These are phyloP conservation scores for Stemphylium beticola DNA, from an alignment of 2,329 filamentous ascomycete species.

Conservation along the genomic window DNA sequence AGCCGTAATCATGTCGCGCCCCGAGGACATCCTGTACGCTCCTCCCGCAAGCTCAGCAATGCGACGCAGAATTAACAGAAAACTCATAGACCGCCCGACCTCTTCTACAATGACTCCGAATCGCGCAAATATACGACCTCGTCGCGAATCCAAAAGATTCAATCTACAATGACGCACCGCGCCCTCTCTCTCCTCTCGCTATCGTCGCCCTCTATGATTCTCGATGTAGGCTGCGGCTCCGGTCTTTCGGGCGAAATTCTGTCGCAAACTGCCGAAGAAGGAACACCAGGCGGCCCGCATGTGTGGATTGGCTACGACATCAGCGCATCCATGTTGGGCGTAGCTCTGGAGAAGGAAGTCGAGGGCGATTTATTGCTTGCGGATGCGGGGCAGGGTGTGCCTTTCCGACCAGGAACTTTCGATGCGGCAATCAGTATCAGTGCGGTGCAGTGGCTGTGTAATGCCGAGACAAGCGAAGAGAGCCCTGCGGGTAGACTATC, in stretches of 20 bases:
- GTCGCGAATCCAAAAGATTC: slow-evolving; percentile 93
- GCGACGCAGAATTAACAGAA: slow-evolving; percentile 14
- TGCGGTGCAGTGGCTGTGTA: slow-evolving; percentile 98
- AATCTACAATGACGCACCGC: slow-evolving; percentile 91
- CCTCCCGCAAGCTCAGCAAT: slow-evolving; percentile 16
- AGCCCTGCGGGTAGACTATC: slow-evolving; percentile 77
- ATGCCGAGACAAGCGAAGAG: slow-evolving; percentile 87
- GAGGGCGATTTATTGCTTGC: slow-evolving; percentile 93
- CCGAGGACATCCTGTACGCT: slow-evolving; percentile 87
- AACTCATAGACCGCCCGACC: slow-evolving; percentile 77
- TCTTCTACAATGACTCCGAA: slow-evolving; percentile 96
- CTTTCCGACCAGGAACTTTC: slow-evolving; percentile 89
- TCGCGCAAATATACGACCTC: slow-evolving; percentile 97
- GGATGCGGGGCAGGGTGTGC: slow-evolving; percentile 94
- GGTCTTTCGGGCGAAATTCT: slow-evolving; percentile 95
- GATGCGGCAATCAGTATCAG: slow-evolving; percentile 95
- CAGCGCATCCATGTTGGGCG: slow-evolving; percentile 92
- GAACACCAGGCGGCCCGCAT: slow-evolving; percentile 76
- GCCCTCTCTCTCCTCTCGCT: slow-evolving; percentile 91
- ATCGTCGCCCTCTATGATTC: slow-evolving; percentile 78
- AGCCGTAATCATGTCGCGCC: slow-evolving; percentile 80
- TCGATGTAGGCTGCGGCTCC: slow-evolving; percentile 96
- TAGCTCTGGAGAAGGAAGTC: slow-evolving; percentile 88
- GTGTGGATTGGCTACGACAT: slow-evolving; percentile 98
- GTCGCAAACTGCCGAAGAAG: slow-evolving; percentile 69